These are phyloP conservation scores for Yarrowia sp. DNA, from an alignment of 805 yeast species.

Conservation along the genomic window DNA sequence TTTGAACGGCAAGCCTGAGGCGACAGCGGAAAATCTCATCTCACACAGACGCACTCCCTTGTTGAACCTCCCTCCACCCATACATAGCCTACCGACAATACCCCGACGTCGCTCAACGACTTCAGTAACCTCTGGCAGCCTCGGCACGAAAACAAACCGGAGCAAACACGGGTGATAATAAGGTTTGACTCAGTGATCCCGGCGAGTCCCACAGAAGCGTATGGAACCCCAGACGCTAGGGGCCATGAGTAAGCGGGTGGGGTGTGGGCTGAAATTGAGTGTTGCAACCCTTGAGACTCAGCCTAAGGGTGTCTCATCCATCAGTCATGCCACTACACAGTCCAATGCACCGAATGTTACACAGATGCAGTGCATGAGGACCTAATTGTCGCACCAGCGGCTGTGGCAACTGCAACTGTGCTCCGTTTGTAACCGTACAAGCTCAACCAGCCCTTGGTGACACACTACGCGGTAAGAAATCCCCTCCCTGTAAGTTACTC, in stretches of 20 bases:
- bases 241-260: background rate
- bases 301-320: background rate
- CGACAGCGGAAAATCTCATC: no score
- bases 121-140: background rate
- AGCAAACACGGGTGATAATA: slow-evolving; percentile 10
- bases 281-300: background rate
- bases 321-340: background rate
- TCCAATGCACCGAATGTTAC: background rate
- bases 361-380: no score
- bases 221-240: background rate
- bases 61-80: no score
- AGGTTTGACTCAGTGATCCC: slow-evolving; percentile 26
- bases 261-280: background rate
- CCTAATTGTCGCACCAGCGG: no score
- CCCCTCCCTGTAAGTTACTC: background rate
- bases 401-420: no score
- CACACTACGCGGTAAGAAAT: no score
- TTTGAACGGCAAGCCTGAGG: no score
- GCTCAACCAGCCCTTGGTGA: background rate
- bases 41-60: no score
- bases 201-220: background rate
- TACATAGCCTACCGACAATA: background rate
- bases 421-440: no score
- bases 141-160: slow-evolving; percentile 26
- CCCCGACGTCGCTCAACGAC: background rate